Percentiles rank a stretch among this genome's conserved stretches.
Conservation (phyloP, 352 stramenopile genomes). For the Globisporangium ultimum region DNA sequence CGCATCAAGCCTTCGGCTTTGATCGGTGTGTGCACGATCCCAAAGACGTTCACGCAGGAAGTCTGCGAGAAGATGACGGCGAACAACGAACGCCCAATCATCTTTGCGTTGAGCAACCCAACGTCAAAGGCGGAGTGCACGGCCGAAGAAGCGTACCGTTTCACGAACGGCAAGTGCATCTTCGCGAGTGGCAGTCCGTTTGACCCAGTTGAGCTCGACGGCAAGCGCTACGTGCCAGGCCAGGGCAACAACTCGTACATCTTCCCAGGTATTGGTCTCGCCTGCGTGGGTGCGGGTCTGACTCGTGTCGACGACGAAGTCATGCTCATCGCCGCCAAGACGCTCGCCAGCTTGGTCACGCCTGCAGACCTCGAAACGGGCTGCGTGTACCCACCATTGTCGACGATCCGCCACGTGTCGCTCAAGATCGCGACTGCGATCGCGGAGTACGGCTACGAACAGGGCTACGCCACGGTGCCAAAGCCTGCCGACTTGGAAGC, state of each 20-base stretch:
- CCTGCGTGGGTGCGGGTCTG: constrained; percentile 83
- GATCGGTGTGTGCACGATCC: constrained; percentile 92
- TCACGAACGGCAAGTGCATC: constrained; percentile 94
- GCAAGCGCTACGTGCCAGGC: constrained; percentile 76
- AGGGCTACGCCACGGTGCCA: constrained; percentile 52
- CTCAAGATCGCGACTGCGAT: constrained; percentile 91
- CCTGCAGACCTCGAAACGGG: constrained; percentile 89
- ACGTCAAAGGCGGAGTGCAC: constrained; percentile 97
- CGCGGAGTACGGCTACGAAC: constrained; percentile 72
- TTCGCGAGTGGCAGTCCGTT: constrained; percentile 97
- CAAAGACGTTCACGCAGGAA: constrained; percentile 87
- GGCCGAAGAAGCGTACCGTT: constrained; percentile 95
- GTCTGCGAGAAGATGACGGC: constrained; percentile 89
- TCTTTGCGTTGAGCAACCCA: constrained; percentile 97
- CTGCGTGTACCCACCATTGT: constrained; percentile 93
- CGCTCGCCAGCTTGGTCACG: constrained; percentile 69
- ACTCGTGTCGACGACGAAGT: constrained; percentile 79
- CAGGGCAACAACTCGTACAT: constrained; percentile 97
- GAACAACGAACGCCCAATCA: constrained; percentile 90
- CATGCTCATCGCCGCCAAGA: constrained; percentile 80
- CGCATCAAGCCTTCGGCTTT: constrained; percentile 91
- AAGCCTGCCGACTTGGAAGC: constrained; percentile 51
- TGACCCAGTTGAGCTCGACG: constrained; percentile 90
- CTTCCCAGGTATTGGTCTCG: constrained; percentile 95
- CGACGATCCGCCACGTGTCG: constrained; percentile 91